phyloP scores from a whole-genome alignment of 2,329 filamentous ascomycete genomes.

The Scopulariopsis brevicaulis region DNA sequence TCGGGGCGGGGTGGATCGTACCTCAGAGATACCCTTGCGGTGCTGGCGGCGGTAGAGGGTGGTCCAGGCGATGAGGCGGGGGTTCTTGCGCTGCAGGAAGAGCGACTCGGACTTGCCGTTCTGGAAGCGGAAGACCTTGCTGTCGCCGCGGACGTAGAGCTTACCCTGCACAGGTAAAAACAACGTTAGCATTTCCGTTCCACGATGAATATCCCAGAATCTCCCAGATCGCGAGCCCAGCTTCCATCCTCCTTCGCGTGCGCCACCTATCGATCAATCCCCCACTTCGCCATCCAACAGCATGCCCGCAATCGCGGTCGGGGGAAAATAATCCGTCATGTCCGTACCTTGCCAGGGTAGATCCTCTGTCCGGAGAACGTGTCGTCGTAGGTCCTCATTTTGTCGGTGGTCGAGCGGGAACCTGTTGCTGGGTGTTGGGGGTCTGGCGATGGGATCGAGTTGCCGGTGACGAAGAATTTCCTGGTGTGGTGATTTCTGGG shows the following conservation, averaged over 20 bases:
- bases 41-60: constrained; percentile 96
- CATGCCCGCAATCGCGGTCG: background rate
- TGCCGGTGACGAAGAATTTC: background rate
- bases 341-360: constrained; percentile 55
- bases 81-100: constrained; percentile 99
- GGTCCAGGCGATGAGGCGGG: constrained; percentile 98
- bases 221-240: background rate
- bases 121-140: constrained; percentile 99
- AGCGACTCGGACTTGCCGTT: constrained; percentile 99
- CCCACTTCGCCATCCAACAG: background rate
- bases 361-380: constrained; percentile 55
- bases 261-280: background rate
- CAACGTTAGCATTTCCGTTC: background rate
- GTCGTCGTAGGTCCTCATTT: constrained; percentile 57
- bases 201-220: background rate
- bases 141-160: constrained; percentile 98
- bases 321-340: background rate
- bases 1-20: constrained; percentile 36
- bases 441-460: constrained; percentile 1
- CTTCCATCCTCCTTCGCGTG: background rate
- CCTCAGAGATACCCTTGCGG: constrained; percentile 99
- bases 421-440: constrained; percentile 1
- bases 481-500: constrained; percentile 4
- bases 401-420: constrained; percentile 3
- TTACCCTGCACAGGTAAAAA: constrained; percentile 60